phyloP scores from a whole-genome alignment of 2,329 filamentous ascomycete species.

The Colletotrichum camelliae region DNA sequence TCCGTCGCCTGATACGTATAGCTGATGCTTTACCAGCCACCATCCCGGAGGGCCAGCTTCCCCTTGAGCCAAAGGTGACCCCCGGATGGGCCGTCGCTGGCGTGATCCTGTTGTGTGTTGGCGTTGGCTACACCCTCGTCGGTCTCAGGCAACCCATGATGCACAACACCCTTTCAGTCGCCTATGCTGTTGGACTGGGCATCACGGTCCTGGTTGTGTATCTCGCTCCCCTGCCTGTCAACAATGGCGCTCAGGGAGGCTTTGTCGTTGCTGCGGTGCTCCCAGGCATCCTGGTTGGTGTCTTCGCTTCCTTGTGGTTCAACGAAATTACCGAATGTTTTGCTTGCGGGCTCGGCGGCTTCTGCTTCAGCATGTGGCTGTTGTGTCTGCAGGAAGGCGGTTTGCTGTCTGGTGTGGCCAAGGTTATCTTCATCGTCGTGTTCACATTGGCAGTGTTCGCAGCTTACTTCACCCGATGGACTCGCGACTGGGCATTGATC shows the following conservation, averaged over 20 bases:
- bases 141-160: constrained; percentile 84
- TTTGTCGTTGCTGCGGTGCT: constrained; percentile 82
- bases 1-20: not conserved
- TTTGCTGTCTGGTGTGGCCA: constrained; percentile 63
- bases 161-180: constrained; percentile 81
- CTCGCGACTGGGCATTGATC: constrained; percentile 80
- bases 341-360: constrained; percentile 87
- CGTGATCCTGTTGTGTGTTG: constrained; percentile 75
- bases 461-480: constrained; percentile 81
- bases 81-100: constrained; percentile 83
- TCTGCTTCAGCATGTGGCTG: constrained; percentile 90
- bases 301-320: constrained; percentile 73
- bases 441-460: constrained; percentile 73
- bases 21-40: constrained; percentile 39
- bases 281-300: constrained; percentile 77
- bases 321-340: constrained; percentile 80
- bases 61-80: constrained; percentile 76
- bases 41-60: constrained; percentile 62
- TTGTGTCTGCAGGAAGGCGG: constrained; percentile 79
- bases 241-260: constrained; percentile 78
- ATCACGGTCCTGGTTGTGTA: constrained; percentile 87
- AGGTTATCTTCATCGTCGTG: constrained; percentile 76
- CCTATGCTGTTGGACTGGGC: constrained; percentile 73
- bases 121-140: constrained; percentile 73
- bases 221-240: constrained; percentile 81